Evolutionary conservation across 306 rosid species (phyloP).

Genomic region (Rosa lucieae): DNA sequence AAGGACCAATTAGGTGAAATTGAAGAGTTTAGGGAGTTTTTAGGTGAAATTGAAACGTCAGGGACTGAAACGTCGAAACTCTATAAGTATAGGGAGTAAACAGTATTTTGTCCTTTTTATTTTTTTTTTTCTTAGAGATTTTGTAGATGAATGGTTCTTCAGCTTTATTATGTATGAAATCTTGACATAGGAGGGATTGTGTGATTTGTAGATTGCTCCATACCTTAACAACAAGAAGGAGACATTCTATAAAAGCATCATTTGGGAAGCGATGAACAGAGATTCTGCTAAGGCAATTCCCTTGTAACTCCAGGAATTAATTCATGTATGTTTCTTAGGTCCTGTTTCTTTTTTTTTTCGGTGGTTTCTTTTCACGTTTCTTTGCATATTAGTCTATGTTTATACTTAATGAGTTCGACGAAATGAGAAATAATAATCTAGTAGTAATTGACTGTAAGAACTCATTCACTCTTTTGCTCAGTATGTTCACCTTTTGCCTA

Average conservation of each 20-base stretch:
- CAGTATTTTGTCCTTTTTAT: too few relatives aligned
- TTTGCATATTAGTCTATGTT: neutral
- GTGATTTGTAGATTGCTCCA: neutral
- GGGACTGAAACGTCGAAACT: too few relatives aligned
- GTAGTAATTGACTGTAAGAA: neutral
- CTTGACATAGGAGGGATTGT: neutral
- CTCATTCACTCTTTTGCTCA: neutral
- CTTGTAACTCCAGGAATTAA: neutral
- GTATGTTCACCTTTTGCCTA: neutral
- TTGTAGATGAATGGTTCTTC: neutral
- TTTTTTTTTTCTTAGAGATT: neutral
- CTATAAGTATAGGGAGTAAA: too few relatives aligned
- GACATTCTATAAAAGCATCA: slow-evolving; percentile 9
- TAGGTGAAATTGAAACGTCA: too few relatives aligned
- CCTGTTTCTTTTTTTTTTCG: neutral
- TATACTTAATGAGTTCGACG: neutral
- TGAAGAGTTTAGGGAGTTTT: too few relatives aligned
- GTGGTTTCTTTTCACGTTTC: neutral
- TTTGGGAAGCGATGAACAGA: slow-evolving; percentile 17
- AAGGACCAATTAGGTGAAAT: too few relatives aligned
- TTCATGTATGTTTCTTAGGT: neutral
- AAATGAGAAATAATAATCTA: neutral
- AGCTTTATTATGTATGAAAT: neutral
- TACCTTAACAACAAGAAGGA: slow-evolving; percentile 15
- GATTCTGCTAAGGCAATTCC: slow-evolving; percentile 2